Conservation (phyloP, 768 basidiomycete species). For the Exidia glandulosa region DNA sequence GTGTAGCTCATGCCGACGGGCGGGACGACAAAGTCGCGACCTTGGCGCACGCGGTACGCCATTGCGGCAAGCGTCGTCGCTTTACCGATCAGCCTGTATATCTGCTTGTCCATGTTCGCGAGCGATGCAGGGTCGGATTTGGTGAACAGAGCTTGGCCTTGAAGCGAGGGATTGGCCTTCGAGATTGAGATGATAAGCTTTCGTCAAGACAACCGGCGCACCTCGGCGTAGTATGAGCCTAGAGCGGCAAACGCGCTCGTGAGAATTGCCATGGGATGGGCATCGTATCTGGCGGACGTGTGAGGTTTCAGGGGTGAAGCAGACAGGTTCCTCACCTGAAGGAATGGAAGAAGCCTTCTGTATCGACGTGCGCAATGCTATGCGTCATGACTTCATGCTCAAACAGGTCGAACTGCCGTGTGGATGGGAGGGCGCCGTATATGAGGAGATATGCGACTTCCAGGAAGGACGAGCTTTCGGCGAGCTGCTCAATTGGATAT, state of each 20-base stretch:
- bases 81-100: constrained; percentile 80
- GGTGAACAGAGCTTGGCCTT: constrained; percentile 74
- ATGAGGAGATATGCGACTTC: constrained; percentile 82
- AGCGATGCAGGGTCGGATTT: constrained; percentile 55
- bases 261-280: constrained; percentile 86
- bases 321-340: constrained; percentile 35
- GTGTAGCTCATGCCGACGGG: constrained; percentile 76
- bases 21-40: constrained; percentile 76
- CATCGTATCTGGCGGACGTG: constrained; percentile 54
- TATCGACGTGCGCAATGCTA: constrained; percentile 52
- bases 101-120: constrained; percentile 83
- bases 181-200: neutral
- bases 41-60: constrained; percentile 89
- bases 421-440: constrained; percentile 65
- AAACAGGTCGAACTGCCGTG: constrained; percentile 48
- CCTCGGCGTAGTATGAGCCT: constrained; percentile 78
- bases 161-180: constrained; percentile 67
- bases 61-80: constrained; percentile 86
- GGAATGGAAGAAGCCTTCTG: constrained; percentile 56
- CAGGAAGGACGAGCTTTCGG: constrained; percentile 65
- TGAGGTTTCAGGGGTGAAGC: neutral
- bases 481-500: constrained; percentile 88
- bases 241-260: constrained; percentile 81
- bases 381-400: constrained; percentile 73
- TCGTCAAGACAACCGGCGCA: constrained; percentile 5